phyloP scores from a whole-genome alignment of 2,329 filamentous ascomycete genomes.

The Gyromitra esculenta region DNA sequence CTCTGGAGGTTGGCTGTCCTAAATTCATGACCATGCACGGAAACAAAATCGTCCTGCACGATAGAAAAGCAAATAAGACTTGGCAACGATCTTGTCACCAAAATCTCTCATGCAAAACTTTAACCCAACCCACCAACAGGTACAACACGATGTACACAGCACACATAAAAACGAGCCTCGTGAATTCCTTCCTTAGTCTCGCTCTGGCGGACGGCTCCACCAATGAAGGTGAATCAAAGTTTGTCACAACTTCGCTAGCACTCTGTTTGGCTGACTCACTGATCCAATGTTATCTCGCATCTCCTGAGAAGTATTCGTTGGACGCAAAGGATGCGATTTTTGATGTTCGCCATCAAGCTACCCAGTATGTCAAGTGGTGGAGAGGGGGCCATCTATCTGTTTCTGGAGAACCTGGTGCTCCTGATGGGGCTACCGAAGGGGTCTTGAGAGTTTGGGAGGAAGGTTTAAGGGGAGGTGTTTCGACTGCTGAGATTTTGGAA shows the following conservation, averaged over 20 bases:
- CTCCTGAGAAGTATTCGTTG: background rate
- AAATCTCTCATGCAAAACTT: slow-evolving; percentile 3
- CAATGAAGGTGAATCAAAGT: background rate
- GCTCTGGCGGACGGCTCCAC: slow-evolving; percentile 8
- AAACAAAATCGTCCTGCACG: background rate
- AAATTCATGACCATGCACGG: background rate
- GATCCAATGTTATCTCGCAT: slow-evolving; percentile 20
- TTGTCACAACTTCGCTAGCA: slow-evolving; percentile 19
- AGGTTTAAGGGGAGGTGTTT: background rate
- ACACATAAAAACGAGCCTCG: background rate
- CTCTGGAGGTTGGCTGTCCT: no score
- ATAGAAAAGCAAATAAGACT: background rate
- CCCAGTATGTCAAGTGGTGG: slow-evolving; percentile 29
- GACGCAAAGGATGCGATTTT: slow-evolving; percentile 7
- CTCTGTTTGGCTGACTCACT: slow-evolving; percentile 32
- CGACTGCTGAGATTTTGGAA: slow-evolving; percentile 16
- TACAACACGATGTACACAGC: slow-evolving; percentile 16
- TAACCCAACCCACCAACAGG: background rate
- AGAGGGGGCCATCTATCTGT: slow-evolving; percentile 8
- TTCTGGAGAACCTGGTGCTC: background rate
- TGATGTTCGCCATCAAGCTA: slow-evolving; percentile 22
- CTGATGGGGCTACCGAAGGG: background rate
- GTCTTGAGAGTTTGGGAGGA: slow-evolving; percentile 24
- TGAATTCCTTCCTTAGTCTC: slow-evolving; percentile 24
- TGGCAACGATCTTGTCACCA: slow-evolving; percentile 4